Base-by-base conservation (phyloP, 208 protist genomes). In the Phytomonas sp. region DNA sequence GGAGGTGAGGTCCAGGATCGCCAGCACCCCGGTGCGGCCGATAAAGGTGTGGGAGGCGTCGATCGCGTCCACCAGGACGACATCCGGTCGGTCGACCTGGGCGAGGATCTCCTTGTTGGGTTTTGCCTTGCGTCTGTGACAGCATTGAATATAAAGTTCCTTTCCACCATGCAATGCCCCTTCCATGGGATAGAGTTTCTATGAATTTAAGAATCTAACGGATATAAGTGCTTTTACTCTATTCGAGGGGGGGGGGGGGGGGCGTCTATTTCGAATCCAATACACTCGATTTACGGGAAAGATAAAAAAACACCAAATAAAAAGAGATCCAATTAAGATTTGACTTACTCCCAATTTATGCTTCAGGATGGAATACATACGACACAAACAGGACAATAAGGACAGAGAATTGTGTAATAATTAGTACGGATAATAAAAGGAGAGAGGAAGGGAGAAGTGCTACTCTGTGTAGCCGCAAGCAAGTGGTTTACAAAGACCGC, bases 11-110 rank as follows among this genome's bases (percentile, higher is more conserved):
- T 86, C 77, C 0, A 95, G 79, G 19, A 95, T 72, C 7, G 88
- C 87, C 63, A 80, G 82, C 8, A 88, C 79, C 19, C 91, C 91
- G 11, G 81, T 73, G 23, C 75, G 78, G 61, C 91, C 91, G 23
- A 95, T 74, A 70, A 92, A 89, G 14, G 86, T 95, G 60, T 84
- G 61, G 0, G 88, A 88, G 56, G 83, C 86, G 72, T 95, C 91
- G 66, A 95, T 70, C 19, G 70, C 4, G 16, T 66, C 32, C 23
- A 93, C 59, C 26, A 76, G 77, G 14, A 93, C 67, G 66, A 90
- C 71, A 60, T 84, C 82, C 29, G 82, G 69, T n/a, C 76, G 23
- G 60, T 79, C 62, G 29, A 95, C 66, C 66, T 93, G 88, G 29
- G 63, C 40, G 10, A 73, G 23, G 12, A 95, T 88, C 26, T 88